Conservation (phyloP, 2,329 filamentous ascomycete genomes). For the Paraphoma sp. region DNA sequence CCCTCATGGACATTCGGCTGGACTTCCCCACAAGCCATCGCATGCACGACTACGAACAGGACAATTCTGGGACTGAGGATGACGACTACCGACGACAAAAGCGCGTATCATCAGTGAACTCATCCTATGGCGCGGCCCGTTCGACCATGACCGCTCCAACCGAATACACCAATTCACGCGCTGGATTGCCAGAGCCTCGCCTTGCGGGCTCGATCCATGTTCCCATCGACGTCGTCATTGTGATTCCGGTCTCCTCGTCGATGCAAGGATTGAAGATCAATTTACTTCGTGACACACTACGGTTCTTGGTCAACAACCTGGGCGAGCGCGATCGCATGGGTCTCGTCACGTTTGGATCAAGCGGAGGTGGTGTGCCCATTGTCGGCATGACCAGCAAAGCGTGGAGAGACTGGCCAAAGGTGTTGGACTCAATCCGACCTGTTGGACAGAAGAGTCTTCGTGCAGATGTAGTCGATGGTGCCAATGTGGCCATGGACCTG, state of each 20-base stretch:
- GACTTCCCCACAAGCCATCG: slow-evolving; percentile 64
- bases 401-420: slow-evolving; percentile 89
- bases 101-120: slow-evolving; percentile 81
- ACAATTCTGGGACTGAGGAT: slow-evolving; percentile 83
- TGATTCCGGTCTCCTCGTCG: slow-evolving; percentile 95
- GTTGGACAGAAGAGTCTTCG: slow-evolving; percentile 96
- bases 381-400: slow-evolving; percentile 98
- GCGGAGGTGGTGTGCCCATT: slow-evolving; percentile 87
- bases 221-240: slow-evolving; percentile 92
- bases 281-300: slow-evolving; percentile 86
- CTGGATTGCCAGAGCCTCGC: slow-evolving; percentile 52
- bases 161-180: slow-evolving; percentile 79
- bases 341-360: slow-evolving; percentile 94
- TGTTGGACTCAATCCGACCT: slow-evolving; percentile 85
- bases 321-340: slow-evolving; percentile 97
- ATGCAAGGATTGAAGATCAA: slow-evolving; percentile 99
- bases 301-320: slow-evolving; percentile 87
- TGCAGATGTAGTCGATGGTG: slow-evolving; percentile 95
- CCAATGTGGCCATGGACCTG: slow-evolving; percentile 97
- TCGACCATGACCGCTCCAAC: slow-evolving; percentile 89
- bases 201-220: slow-evolving; percentile 73
- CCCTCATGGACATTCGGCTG: slow-evolving; percentile 81
- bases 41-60: slow-evolving; percentile 77
- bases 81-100: slow-evolving; percentile 78
- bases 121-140: slow-evolving; percentile 81